Evolutionary conservation across 2,329 filamentous ascomycete genomes (phyloP).

Genomic region (Sarocladium brachiariae): DNA sequence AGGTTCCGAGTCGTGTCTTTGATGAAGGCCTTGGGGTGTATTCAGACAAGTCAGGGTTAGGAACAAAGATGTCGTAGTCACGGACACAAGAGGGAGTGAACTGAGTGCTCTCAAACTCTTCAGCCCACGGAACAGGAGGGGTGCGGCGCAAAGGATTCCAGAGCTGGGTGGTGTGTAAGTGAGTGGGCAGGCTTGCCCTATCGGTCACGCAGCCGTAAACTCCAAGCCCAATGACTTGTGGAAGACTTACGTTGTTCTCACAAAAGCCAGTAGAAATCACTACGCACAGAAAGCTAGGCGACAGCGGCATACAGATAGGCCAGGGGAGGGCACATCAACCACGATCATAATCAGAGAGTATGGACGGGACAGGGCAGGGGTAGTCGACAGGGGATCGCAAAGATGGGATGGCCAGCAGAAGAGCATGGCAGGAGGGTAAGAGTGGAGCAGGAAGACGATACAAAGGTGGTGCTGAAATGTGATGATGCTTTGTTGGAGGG

Average conservation of each 20-base stretch:
- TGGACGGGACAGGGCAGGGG: constrained; percentile 5
- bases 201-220: too few species aligned
- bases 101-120: background rate
- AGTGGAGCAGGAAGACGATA: constrained; percentile 3
- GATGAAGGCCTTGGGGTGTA: background rate
- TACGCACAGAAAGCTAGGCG: background rate
- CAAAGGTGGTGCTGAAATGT: constrained; percentile 8
- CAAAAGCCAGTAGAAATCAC: background rate
- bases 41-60: background rate
- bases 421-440: constrained; percentile 9
- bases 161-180: constrained; percentile 4
- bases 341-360: constrained; percentile 1
- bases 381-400: constrained; percentile 6
- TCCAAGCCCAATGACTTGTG: too few species aligned
- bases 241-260: too few species aligned
- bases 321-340: background rate
- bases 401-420: constrained; percentile 6
- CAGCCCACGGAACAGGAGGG: constrained; percentile 1
- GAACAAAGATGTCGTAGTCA: background rate
- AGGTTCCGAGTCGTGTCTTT: background rate
- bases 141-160: background rate
- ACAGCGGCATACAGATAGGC: background rate
- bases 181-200: background rate
- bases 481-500: constrained; percentile 5
- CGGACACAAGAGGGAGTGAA: background rate